Evolutionary conservation across 768 basidiomycete genomes (phyloP).

Genomic region (Auriscalpium orientale): DNA sequence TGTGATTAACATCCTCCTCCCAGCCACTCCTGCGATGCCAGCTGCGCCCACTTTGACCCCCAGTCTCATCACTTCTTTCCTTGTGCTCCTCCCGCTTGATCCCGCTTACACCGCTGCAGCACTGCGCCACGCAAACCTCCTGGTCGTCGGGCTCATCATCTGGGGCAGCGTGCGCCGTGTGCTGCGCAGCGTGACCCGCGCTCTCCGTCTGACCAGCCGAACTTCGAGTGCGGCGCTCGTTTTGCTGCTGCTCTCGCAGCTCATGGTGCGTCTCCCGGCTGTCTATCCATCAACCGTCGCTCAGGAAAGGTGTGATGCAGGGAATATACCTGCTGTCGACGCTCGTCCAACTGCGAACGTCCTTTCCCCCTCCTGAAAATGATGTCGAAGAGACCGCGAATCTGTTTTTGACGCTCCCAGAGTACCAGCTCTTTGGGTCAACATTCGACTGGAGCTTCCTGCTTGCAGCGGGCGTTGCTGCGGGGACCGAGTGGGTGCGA

Average conservation of each 20-base stretch:
- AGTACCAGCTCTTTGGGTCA: constrained; percentile 64
- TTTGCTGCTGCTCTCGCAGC: constrained; percentile 68
- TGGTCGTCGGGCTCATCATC: constrained; percentile 71
- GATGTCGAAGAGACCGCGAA: constrained; percentile 27
- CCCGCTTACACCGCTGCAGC: constrained; percentile 15
- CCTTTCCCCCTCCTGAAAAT: constrained; percentile 58
- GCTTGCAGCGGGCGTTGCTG: constrained; percentile 42
- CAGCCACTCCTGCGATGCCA: constrained; percentile 15
- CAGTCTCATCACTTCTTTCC: constrained; percentile 35
- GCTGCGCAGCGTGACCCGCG: constrained; percentile 58
- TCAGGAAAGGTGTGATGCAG: constrained; percentile 26
- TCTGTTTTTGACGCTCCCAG: constrained; percentile 66
- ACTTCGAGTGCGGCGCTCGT: constrained; percentile 70
- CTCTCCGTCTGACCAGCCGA: constrained; percentile 42
- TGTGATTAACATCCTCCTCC: constrained; percentile 42
- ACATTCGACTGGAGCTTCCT: constrained; percentile 73
- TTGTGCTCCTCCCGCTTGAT: constrained; percentile 33
- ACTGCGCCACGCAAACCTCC: constrained; percentile 52
- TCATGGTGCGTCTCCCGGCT: constrained; percentile 52
- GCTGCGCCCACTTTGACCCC: constrained; percentile 28
- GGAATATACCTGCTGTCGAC: constrained; percentile 81
- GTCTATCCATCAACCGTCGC: not conserved
- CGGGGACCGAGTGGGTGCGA: constrained; percentile 44
- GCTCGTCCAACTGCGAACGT: constrained; percentile 72
- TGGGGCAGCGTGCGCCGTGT: constrained; percentile 65